Evolutionary conservation across 768 basidiomycete genomes (phyloP).

Genomic region (Lactarius vividus): DNA sequence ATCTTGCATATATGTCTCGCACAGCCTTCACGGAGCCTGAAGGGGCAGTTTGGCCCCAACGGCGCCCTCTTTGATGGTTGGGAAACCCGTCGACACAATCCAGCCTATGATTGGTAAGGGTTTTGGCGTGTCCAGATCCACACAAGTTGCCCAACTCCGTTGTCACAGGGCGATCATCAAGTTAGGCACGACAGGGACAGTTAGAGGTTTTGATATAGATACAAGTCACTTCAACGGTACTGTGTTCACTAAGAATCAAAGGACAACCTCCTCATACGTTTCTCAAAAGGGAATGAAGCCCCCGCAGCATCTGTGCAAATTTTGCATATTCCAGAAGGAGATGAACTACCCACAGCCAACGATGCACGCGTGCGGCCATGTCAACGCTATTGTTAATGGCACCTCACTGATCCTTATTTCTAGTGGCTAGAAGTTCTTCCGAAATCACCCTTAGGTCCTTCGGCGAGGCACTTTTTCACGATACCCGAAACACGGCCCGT

Average conservation of each 20-base stretch:
- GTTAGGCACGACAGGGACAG: slow-evolving; percentile 70
- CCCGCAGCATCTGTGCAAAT: slow-evolving; percentile 78
- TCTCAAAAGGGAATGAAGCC: slow-evolving; percentile 74
- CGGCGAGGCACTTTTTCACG: slow-evolving; percentile 85
- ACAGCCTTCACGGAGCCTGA: slow-evolving; percentile 82
- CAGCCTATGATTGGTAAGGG: slow-evolving; percentile 78
- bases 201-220: slow-evolving; percentile 89
- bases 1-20: not conserved
- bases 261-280: not conserved
- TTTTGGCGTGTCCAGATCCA: not conserved
- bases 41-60: slow-evolving; percentile 96
- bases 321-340: slow-evolving; percentile 43
- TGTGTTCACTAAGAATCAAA: not conserved
- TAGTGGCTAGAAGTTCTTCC: slow-evolving; percentile 86
- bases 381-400: not conserved
- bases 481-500: slow-evolving; percentile 50
- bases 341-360: slow-evolving; percentile 40
- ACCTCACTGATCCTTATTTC: slow-evolving; percentile 1
- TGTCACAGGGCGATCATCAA: slow-evolving; percentile 79
- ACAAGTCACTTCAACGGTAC: slow-evolving; percentile 91
- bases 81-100: slow-evolving; percentile 91
- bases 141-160: not conserved
- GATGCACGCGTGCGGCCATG: slow-evolving; percentile 51
- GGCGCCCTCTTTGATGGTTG: slow-evolving; percentile 94
- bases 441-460: slow-evolving; percentile 72